Evolutionary conservation across 73 alveolate genomes (phyloP).

Genomic region (Stentor coeruleus): DNA sequence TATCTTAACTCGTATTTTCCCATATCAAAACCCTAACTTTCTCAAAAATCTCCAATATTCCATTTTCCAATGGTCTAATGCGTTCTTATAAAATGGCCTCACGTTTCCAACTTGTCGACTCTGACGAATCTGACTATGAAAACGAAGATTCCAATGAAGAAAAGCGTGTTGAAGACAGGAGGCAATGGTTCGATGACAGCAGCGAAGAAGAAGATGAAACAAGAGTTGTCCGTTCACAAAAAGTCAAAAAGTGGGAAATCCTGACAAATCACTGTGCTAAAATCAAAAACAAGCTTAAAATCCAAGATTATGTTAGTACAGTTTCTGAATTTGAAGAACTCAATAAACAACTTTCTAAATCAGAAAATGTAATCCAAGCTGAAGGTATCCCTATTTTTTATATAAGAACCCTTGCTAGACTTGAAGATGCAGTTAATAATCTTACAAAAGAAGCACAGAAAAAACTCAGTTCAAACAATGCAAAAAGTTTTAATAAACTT

Average conservation of each 20-base stretch:
- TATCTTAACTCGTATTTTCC: too few species aligned
- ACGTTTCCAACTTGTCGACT: background rate
- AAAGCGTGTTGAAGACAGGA: background rate
- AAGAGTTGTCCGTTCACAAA: slow-evolving; percentile 29
- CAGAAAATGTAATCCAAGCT: background rate
- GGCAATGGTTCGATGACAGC: slow-evolving; percentile 21
- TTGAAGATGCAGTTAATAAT: slow-evolving; percentile 34
- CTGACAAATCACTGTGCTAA: slow-evolving; percentile 26
- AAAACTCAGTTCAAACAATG: slow-evolving; percentile 40
- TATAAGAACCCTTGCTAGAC: slow-evolving; percentile 29
- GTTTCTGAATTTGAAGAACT: slow-evolving; percentile 47
- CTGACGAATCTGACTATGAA: background rate
- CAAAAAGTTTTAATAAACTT: slow-evolving; percentile 37
- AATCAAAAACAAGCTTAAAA: slow-evolving; percentile 45
- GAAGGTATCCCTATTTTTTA: slow-evolving; percentile 7
- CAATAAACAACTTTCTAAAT: slow-evolving; percentile 32
- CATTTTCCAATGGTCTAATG: too few species aligned
- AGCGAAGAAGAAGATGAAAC: slow-evolving; percentile 40
- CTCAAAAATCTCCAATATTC: too few species aligned
- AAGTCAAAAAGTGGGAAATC: slow-evolving; percentile 38
- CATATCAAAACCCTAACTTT: too few species aligned
- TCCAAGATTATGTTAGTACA: slow-evolving; percentile 37
- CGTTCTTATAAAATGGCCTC: slow-evolving; percentile 7
- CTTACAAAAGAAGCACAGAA: slow-evolving; percentile 38
- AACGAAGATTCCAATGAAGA: slow-evolving; percentile 3